phyloP scores from a whole-genome alignment of 345 rosid genomes.

The Eucalyptus decipiens region DNA sequence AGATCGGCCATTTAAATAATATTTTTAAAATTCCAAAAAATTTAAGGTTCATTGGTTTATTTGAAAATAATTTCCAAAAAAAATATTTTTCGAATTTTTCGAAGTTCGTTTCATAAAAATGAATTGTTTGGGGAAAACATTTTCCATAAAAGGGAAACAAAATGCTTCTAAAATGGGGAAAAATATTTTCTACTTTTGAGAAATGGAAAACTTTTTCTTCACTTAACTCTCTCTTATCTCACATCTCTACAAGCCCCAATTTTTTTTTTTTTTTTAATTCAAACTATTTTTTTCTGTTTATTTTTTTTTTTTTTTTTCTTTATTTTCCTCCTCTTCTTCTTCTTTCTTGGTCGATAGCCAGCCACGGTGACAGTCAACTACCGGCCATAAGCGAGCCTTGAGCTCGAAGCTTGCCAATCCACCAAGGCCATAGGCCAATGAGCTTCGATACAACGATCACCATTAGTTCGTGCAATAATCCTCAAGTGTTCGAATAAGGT shows the following conservation, averaged over 20 bases:
- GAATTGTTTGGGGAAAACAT: accelerated
- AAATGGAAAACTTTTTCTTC: too few species aligned
- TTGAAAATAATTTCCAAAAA: accelerated
- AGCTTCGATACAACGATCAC: too few species aligned
- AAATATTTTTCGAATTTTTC: accelerated
- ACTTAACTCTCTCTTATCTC: too few species aligned
- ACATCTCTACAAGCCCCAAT: too few species aligned
- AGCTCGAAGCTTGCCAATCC: too few species aligned
- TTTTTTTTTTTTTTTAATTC: too few species aligned
- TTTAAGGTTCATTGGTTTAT: accelerated
- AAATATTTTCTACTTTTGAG: accelerated
- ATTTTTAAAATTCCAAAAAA: not conserved
- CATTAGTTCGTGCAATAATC: too few species aligned
- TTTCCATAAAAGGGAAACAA: accelerated
- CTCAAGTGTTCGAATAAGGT: not conserved
- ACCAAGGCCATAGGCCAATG: accelerated
- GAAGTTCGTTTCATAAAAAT: accelerated
- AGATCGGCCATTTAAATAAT: not conserved
- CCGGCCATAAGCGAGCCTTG: accelerated
- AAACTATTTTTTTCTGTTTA: too few species aligned
- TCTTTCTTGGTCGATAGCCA: accelerated
- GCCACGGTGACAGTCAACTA: accelerated
- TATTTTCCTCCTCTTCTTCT: too few species aligned
- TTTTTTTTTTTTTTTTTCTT: too few species aligned
- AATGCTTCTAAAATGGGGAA: too few species aligned